Percentiles rank a stretch among this genome's conserved stretches.
Conservation (phyloP, 805 yeast genomes). For the Wickerhamomyces bovis region DNA sequence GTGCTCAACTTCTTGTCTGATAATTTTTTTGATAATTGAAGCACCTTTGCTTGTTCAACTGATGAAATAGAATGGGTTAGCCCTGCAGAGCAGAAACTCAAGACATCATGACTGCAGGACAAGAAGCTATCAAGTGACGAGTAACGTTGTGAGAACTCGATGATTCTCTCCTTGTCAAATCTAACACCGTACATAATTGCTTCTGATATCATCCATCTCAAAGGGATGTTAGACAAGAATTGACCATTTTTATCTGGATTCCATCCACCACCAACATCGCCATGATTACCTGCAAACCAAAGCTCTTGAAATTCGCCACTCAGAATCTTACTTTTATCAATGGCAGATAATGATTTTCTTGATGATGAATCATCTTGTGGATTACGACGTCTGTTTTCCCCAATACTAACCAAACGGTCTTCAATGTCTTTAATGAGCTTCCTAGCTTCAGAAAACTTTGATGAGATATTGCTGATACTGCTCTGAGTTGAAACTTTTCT, state of each 20-base stretch:
- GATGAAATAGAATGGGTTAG: conserved; percentile 11
- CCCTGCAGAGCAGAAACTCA: conserved; percentile 25
- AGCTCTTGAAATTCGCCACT: conserved; percentile 40
- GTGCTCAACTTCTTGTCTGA: conserved; percentile 2
- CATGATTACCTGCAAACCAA: conserved; percentile 68
- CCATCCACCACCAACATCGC: conserved; percentile 72
- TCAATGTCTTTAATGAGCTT: conserved; percentile 14
- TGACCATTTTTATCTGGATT: conserved; percentile 38
- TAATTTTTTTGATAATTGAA: conserved; percentile 8
- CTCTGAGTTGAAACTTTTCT: neutral
- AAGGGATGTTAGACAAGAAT: conserved; percentile 41
- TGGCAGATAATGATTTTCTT: conserved; percentile 3
- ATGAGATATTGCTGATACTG: neutral
- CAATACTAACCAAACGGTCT: neutral
- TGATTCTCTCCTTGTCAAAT: conserved; percentile 37
- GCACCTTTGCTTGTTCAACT: conserved; percentile 6
- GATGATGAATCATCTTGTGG: neutral
- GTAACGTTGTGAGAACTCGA: conserved; percentile 34
- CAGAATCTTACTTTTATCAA: conserved; percentile 21
- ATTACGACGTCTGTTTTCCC: neutral
- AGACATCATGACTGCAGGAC: conserved; percentile 48
- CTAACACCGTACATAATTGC: conserved; percentile 44
- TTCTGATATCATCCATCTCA: conserved; percentile 57
- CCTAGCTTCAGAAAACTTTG: conserved; percentile 10
- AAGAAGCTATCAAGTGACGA: conserved; percentile 37